These are phyloP conservation scores for Dalbergia oliveri DNA, from an alignment of 306 rosid genomes.

Conservation along the genomic window DNA sequence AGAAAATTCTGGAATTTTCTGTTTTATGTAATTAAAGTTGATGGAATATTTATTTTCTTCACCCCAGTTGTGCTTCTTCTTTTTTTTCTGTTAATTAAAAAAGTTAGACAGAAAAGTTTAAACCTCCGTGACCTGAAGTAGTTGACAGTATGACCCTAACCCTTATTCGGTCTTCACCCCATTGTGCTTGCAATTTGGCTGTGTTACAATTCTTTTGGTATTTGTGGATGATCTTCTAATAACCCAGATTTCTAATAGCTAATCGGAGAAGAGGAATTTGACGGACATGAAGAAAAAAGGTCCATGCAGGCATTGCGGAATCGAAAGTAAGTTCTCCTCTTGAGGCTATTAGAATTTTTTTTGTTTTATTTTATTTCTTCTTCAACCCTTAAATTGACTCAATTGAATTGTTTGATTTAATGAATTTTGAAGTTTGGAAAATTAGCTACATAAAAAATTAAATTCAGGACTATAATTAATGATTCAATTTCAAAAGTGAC, in stretches of 20 bases:
- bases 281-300: conserved; percentile 30
- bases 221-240: neutral
- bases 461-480: neutral
- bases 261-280: neutral
- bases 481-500: too few species aligned
- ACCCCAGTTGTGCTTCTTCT: neutral
- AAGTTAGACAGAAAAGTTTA: too few species aligned
- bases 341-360: neutral
- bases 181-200: neutral
- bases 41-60: neutral
- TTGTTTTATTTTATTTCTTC: neutral
- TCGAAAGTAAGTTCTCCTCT: conserved; percentile 26
- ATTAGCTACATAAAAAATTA: neutral
- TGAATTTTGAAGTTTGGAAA: neutral
- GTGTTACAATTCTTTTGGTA: too few species aligned
- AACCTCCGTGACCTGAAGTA: too few species aligned
- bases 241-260: neutral
- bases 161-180: neutral
- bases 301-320: conserved; percentile 47
- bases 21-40: neutral
- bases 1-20: neutral
- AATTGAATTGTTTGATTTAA: neutral
- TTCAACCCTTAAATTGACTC: neutral
- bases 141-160: too few species aligned
- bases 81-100: neutral